Base-by-base conservation (phyloP, 2,329 filamentous ascomycete genomes). In the Periconia digitata region DNA sequence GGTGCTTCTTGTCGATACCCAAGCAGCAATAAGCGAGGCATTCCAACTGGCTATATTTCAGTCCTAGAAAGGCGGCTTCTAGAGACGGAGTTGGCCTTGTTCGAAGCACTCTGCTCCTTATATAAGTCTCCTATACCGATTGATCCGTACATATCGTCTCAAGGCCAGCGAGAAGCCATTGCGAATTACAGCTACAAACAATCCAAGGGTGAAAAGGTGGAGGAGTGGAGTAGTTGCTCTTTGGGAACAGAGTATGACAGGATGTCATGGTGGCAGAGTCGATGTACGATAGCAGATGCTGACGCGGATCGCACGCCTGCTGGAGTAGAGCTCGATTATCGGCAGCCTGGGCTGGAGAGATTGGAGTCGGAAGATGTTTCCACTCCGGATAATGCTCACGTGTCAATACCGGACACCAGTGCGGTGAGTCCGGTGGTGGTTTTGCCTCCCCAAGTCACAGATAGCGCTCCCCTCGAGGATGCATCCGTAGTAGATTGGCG, bases 11-110 rank as follows among this genome's bases (percentile, higher is more conserved):
- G 57, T 47, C 47, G 48, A 20, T 62, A 62, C 46, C 58, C 57
- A 7, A 56, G 49, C 15, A 50, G 51, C 3, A 60, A 62, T 24
- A 62, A 62, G 34, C 60, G 60, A 45, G 57, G 60, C 2, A 56
- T 63, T 6, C 60, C 60, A 8, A 55, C 55, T 13, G 60, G 59
- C 2, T 63, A 63, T 37, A 52, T 60, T 17, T 54, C 55, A 8
- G 50, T 48, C 15, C 47, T 63, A 23, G 60, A 63, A 42, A 54
- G 59, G 40, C 53, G 59, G 16, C 54, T 63, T 6, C 21, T 58
- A 2, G 59, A 63, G 23, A 58, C 54, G 7, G 60, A 62, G 38
- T n/a, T 57, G 5, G 47, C 59, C 5, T 43, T 55, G 10, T 37
- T 62, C 17, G 60, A 61, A 27, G 48, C 60, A 10, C 47, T 59